Evolutionary conservation across 2,329 filamentous ascomycete genomes (phyloP).

Genomic region (Aspergillus sclerotialis): DNA sequence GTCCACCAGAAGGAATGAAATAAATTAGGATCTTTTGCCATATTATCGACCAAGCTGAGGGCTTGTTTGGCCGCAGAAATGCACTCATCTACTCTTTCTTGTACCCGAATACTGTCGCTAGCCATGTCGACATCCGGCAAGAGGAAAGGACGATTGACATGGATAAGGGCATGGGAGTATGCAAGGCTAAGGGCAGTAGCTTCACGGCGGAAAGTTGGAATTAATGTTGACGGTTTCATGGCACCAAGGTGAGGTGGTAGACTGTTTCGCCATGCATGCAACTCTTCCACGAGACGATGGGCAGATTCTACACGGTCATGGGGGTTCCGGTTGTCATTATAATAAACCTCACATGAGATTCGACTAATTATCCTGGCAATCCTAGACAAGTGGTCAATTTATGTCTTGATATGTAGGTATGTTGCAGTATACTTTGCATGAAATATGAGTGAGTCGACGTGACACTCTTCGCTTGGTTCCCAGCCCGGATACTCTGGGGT

Average conservation of each 20-base stretch:
- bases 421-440: constrained; percentile 33
- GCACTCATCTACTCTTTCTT: constrained; percentile 16
- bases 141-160: constrained; percentile 17
- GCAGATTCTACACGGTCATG: constrained; percentile 14
- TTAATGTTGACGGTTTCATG: constrained; percentile 16
- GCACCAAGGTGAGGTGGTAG: constrained; percentile 19
- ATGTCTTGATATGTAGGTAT: background rate
- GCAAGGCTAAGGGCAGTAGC: constrained; percentile 20
- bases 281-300: constrained; percentile 10
- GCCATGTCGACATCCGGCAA: constrained; percentile 10
- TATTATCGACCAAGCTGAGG: constrained; percentile 12
- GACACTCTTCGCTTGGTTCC: constrained; percentile 17
- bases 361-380: constrained; percentile 18
- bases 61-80: constrained; percentile 14
- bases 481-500: constrained; percentile 21
- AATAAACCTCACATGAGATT: constrained; percentile 19
- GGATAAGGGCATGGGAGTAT: constrained; percentile 18
- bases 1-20: constrained; percentile 23
- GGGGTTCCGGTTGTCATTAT: constrained; percentile 12
- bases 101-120: no score
- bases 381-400: constrained; percentile 5
- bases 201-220: constrained; percentile 18
- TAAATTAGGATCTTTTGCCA: constrained; percentile 13
- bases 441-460: constrained; percentile 31
- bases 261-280: constrained; percentile 13